Base-by-base conservation (phyloP, 2,329 filamentous ascomycete species). In the Pyricularia sp. region DNA sequence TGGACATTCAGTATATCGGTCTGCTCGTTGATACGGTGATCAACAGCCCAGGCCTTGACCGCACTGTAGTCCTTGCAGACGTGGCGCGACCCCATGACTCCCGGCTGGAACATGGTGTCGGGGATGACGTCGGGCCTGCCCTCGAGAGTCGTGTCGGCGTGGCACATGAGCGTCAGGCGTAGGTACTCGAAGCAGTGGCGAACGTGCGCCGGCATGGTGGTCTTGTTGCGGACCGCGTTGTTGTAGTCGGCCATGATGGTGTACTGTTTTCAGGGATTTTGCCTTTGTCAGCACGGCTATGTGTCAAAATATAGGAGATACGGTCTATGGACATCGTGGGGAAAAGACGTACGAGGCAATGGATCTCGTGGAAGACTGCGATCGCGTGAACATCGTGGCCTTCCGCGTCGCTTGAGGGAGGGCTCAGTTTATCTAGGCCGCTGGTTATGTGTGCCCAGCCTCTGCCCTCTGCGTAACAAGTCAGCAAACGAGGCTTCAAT, bases 171-270 rank as follows among this genome's bases (percentile, higher is more conserved):
- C 6, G 70, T 55, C 66, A 72, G 72, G 1, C 72, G 70, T 33
- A 73, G 50, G 42, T 73, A 73, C 36, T 73, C 72, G 63, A 73
- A 70, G 59, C 72, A 73, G 67, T 73, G 72, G 31, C 71, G 71
- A n/a, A 73, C 71, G 64, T 73, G 72, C 3, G 59, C 59, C 12
- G 59, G 59, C 25, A 63, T 63, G 23, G 59, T 63, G 25, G 59
- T 63, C 59, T 63, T 63, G 59, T 63, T 63, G 59, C 59, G 59
- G 25, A 63, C 59, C 3, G 59, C 59, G 59, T 63, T 63, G 59
- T 63, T 63, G 59, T 63, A 63, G 59, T 63, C 59, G 25, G 59
- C 59, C 59, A 63, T 63, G 59, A 63, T 63, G 26, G 59, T 30
- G 59, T 63, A 63, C 59, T 63, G 59, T 26, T 28, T 6, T 12